Base-by-base conservation (phyloP, 169 alveolate genomes). In the Haemoproteus tartakovskyi region DNA sequence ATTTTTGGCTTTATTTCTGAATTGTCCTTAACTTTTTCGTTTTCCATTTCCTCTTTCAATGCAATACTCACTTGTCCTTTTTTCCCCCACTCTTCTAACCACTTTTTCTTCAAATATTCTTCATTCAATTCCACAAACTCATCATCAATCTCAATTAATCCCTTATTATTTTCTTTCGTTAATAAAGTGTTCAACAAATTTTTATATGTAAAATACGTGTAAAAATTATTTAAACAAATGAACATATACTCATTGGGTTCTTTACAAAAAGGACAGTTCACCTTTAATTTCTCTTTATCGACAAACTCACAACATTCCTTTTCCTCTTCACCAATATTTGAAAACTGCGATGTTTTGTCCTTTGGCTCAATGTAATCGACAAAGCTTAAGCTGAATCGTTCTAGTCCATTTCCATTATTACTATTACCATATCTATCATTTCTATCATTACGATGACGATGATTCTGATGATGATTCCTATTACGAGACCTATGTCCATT, bases 221-320 rank as follows among this genome's bases (percentile, higher is more conserved):
- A 74, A 52, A 74, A 74, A 46, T 74, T 74, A 38, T 74, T 74
- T 74, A 74, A 46, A 57, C 84, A 54, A 43, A 74, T 24, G 46
- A 74, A 74, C 21, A 74, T 74, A 60, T 74, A 74, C 40, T 60
- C 84, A 57, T 74, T 74, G 18, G 30, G 47, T 51, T 74, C 84
- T 74, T 74, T 74, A 57, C 84, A 74, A 30, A 74, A 74, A 1
- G 84, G 84, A 30, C 84, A 74, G 43, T 74, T 74, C 62, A 74
- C 59, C 36, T 48, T 45, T 2, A 38, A 37, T 48, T 45, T 74
- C 30, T 74, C 84, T 45, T 57, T 30, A 29, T 45, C 84, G 21
- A n/a, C n/a, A n/a, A n/a, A n/a, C n/a, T 54, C 51, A 21, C 56
- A 54, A 67, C 29, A 67, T 54, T 52, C 56, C 21, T 67, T 70